These are phyloP conservation scores for Zalaria sp. DNA, from an alignment of 2,329 filamentous ascomycete genomes.

Conservation along the genomic window DNA sequence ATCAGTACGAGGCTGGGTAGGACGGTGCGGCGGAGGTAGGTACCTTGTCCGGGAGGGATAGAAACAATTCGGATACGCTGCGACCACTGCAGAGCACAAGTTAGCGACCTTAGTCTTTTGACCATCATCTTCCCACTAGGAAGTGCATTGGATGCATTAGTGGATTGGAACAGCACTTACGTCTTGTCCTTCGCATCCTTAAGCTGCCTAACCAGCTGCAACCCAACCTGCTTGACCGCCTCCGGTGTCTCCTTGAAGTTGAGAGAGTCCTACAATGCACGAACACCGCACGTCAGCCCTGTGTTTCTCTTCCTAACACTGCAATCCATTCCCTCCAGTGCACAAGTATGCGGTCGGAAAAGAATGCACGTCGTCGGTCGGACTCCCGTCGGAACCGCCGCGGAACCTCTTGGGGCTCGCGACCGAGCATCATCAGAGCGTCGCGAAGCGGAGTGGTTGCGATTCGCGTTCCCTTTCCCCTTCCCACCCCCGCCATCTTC, in stretches of 20 bases:
- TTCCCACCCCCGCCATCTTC: too few species aligned
- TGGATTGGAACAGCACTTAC: constrained; percentile 34
- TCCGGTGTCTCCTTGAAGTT: constrained; percentile 1
- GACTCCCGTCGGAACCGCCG: too few species aligned
- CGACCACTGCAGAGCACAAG: constrained; percentile 4
- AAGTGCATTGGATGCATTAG: constrained; percentile 3
- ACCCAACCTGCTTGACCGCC: constrained; percentile 38
- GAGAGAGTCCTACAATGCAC: too few species aligned
- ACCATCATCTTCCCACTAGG: neutral
- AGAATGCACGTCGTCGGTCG: too few species aligned
- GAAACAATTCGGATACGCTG: constrained; percentile 6
- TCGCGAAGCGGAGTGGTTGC: too few species aligned
- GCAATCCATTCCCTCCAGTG: too few species aligned
- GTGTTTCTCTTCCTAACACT: too few species aligned
- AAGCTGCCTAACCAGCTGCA: constrained; percentile 61
- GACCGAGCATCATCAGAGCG: too few species aligned
- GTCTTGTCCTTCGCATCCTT: constrained; percentile 68
- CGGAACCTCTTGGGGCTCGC: too few species aligned
- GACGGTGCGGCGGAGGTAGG: neutral
- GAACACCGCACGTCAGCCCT: too few species aligned
- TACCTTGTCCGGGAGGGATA: constrained; percentile 7
- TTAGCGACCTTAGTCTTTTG: neutral
- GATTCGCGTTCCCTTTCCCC: too few species aligned
- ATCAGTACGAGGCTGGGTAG: constrained; percentile 51
- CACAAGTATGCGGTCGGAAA: too few species aligned